Base-by-base conservation (phyloP, 2,329 filamentous ascomycete genomes). In the Aureobasidium sp. region DNA sequence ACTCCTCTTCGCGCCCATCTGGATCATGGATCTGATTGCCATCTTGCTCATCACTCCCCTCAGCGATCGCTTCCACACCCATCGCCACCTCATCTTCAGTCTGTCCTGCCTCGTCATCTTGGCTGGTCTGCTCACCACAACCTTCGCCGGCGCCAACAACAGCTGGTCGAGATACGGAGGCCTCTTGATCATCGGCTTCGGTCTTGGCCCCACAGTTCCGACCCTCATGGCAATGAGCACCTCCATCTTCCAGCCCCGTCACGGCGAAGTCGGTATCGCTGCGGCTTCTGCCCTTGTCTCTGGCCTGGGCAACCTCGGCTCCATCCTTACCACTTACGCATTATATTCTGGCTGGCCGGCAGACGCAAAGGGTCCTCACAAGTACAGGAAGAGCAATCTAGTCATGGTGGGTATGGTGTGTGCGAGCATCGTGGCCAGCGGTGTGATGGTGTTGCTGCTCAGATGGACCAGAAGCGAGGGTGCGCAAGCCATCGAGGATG, bases 221-320 rank as follows among this genome's bases (percentile, higher is more conserved):
- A 93, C 93, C 69, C 93, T 89, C 72, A 96, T 96, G 91, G 87
- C 90, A 37, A 95, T 91, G 91, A 90, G 89, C 33, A 89, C 85
- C 64, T 89, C 95, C 74, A 87, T 95, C 69, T 96, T 96, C 78
- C 90, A 95, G 75, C 82, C 83, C 33, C 87, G 91, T 13, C 91
- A 96, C 69, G 90, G 91, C 49, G 91, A 96, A 73, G 89, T 96
- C 23, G 91, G 91, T 60, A 90, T 96, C 7, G 91, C 91, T 4
- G 88, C 91, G 15, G 90, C 91, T 0, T 85, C 88, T 1, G 91
- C 91, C 2, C 79, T 96, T 11, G 91, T 96, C 0, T 94, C 89
- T 0, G 91, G 91, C 0, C 79, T 95, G 40, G 91, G 91, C 0
- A 96, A 96, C 69, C 77, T 95, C 19, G 91, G 91, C 31, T 91